Percentiles rank a stretch among this genome's conserved stretches.
phyloP scores from a whole-genome alignment of 2,329 filamentous ascomycete genomes.

The Fusarium longipes region DNA sequence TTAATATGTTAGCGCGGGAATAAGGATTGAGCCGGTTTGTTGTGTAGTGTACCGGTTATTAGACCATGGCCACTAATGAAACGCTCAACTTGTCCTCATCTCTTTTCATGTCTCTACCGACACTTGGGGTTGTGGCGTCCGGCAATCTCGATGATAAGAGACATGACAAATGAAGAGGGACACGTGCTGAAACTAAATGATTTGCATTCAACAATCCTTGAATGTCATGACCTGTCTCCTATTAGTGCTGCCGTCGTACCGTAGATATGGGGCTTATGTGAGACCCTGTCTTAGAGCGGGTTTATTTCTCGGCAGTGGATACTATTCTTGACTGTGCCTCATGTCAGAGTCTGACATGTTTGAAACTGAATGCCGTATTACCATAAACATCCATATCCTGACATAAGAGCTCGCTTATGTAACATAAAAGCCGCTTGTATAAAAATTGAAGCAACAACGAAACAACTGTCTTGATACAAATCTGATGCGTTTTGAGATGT shows the following conservation, averaged over 20 bases:
- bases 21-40: background rate
- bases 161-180: background rate
- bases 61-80: background rate
- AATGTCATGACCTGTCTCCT: background rate
- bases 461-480: background rate
- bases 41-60: background rate
- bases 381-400: background rate
- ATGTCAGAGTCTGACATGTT: too few relatives aligned
- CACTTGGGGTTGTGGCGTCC: background rate
- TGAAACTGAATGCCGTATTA: background rate
- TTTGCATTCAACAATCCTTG: background rate
- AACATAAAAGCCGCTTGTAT: too few relatives aligned
- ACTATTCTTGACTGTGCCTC: too few relatives aligned
- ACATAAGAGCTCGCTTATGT: background rate
- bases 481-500: background rate
- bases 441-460: background rate
- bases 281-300: conserved; percentile 3
- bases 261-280: background rate
- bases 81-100: background rate
- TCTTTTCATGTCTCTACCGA: background rate
- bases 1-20: background rate
- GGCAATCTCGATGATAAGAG: background rate
- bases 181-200: background rate
- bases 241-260: background rate
- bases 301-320: background rate